phyloP scores from a whole-genome alignment of 2,329 filamentous ascomycete species.

The Fusarium anguioides region DNA sequence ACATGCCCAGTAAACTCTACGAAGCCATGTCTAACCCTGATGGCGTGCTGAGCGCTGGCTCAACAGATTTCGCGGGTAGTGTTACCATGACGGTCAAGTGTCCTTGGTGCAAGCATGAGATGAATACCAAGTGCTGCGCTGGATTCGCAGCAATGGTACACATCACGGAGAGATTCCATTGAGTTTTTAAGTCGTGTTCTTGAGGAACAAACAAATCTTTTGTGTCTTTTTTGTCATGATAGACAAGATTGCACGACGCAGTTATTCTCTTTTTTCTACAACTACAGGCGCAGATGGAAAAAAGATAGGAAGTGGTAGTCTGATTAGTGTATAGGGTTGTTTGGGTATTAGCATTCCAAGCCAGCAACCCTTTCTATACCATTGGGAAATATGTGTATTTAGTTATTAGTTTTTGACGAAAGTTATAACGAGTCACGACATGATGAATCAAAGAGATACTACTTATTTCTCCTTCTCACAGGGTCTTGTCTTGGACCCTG shows the following conservation, averaged over 20 bases:
- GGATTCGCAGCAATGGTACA: slow-evolving; percentile 75
- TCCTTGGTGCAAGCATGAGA: slow-evolving; percentile 78
- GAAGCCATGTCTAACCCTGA: slow-evolving; percentile 72
- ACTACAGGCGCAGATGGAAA: slow-evolving; percentile 14
- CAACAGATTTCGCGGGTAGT: slow-evolving; percentile 64
- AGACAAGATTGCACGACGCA: slow-evolving; percentile 36
- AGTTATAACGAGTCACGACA: slow-evolving; percentile 41
- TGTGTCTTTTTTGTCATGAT: slow-evolving; percentile 1
- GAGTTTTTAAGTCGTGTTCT: slow-evolving; percentile 10
- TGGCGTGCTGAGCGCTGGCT: slow-evolving; percentile 59
- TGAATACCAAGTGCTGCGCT: slow-evolving; percentile 75
- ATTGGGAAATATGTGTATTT: slow-evolving; percentile 31
- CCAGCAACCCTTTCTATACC: slow-evolving; percentile 14
- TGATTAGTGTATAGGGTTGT: neutral
- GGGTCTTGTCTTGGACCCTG: slow-evolving; percentile 2
- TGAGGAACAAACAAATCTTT: neutral
- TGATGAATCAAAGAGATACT: slow-evolving; percentile 26
- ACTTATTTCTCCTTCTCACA: neutral
- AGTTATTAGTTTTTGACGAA: slow-evolving; percentile 34
- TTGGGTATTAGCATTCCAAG: slow-evolving; percentile 3
- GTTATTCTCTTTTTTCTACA: slow-evolving; percentile 7
- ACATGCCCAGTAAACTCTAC: slow-evolving; percentile 73
- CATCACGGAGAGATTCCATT: slow-evolving; percentile 71
- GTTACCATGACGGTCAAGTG: slow-evolving; percentile 73
- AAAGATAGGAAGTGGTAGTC: slow-evolving; percentile 7